Evolutionary conservation across 2,329 filamentous ascomycete species (phyloP).

Genomic region (Colletotrichum endophyticum): DNA sequence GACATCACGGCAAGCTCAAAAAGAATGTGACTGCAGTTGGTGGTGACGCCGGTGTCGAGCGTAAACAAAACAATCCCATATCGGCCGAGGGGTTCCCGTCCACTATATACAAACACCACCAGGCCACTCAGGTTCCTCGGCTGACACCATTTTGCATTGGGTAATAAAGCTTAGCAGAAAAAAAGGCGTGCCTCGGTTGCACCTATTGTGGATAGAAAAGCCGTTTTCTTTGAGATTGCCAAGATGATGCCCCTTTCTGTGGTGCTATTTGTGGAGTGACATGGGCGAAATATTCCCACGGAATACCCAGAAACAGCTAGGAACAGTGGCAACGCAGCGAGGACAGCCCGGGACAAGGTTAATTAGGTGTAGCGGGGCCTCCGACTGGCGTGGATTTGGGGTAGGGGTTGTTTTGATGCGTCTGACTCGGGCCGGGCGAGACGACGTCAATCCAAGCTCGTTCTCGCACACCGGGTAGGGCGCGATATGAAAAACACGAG

Average conservation of each 20-base stretch:
- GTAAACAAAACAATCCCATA: neutral
- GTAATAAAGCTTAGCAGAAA: neutral
- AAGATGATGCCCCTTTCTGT: neutral
- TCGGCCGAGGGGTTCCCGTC: neutral
- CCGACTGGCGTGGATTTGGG: neutral
- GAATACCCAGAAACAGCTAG: neutral
- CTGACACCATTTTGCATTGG: neutral
- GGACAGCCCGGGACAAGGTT: neutral
- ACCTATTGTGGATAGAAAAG: neutral
- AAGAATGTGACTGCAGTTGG: neutral
- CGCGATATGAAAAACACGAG: neutral
- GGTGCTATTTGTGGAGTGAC: neutral
- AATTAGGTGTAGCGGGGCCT: neutral
- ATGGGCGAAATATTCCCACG: neutral
- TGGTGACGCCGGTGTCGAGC: neutral
- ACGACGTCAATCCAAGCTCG: neutral
- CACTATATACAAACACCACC: neutral
- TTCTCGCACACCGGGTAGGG: neutral
- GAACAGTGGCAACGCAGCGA: neutral
- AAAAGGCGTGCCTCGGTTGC: neutral
- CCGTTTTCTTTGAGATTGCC: neutral
- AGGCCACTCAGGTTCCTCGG: neutral
- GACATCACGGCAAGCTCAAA: neutral
- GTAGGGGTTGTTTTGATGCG: neutral
- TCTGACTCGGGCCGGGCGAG: neutral